Evolutionary conservation across 768 basidiomycete genomes (phyloP), one percentile per base, ranked within the genome.

Genomic region (Trametes cubensis): DNA sequence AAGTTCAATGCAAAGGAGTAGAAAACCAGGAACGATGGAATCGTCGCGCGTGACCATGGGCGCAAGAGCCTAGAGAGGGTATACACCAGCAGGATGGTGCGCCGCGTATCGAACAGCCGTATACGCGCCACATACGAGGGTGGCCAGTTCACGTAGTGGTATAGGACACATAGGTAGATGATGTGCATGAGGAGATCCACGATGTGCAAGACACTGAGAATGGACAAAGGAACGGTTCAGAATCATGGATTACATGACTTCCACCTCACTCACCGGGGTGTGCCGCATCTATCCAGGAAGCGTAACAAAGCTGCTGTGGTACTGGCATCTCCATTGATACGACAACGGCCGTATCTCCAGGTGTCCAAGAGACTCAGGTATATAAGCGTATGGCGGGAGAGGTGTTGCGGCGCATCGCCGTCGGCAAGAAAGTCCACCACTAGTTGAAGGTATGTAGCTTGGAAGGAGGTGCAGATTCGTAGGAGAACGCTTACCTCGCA

Each of bases 391-490:
- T 84, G 79, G 8, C 70, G 68, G 4, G 78, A 56, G 42, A 85
- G 68, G n/a, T 66, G 60, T 15, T 70, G 62, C n/a, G 79, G 79
- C 1, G 72, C 71, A 48, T 76, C 70, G 18, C 54, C 52, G 20
- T 63, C 64, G 10, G 46, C 64, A 7, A 83, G 67, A 39, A 81
- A 76, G 65, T 84, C 79, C 6, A 80, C 68, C 15, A 82, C 83
- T 84, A 55, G 1, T 20, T 18, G 17, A 42, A 15, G 1, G 53
- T 23, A n/a, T n/a, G 40, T 23, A 38, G 28, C 6, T 38, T n/a
- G 39, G 44, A 8, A 18, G 23, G 6, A 21, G 6, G 40, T 6
- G 13, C 6, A 41, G 55, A 7, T 18, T 20, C n/a, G 44, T 41
- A 28, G 15, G 39, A 7, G 18, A 26, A 13, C 11, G 56, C 71